Base-by-base conservation (phyloP, 768 basidiomycete species). In the Suillus decipiens region DNA sequence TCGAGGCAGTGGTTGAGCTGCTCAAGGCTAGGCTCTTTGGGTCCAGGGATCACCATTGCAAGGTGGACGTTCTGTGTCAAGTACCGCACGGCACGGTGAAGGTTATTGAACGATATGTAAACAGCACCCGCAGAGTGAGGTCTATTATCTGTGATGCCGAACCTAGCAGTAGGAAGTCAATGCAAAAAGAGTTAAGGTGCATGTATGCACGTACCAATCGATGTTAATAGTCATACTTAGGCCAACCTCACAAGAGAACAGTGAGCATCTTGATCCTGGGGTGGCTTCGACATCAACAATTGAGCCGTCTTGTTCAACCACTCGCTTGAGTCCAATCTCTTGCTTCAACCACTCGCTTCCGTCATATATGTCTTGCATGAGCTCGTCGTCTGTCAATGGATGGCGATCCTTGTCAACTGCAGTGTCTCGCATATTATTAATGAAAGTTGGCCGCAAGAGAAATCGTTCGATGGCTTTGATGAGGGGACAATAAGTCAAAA, bases 11-110 rank as follows among this genome's bases (percentile, higher is more conserved):
- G 73, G 37, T 81, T 78, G 9, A 78, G 62, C 47, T 79, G 62
- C 0, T 67, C 63, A 3, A 65, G 51, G 11, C 64, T 59, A 0
- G 80, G 78, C 31, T 78, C 70, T 5, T 68, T 61, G 0, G 78
- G 79, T 0, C 78, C 75, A 11, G 78, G 77, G 17, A 78, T 75
- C 37, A 78, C 64, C 0, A 70, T 77, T 1, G 67, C 74, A 0
- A 78, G 65, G 59, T 70, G 78, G 62, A 81, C 70, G 64, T 82
- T 78, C 42, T 78, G 72, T 3, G 64, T 62, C 3, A 71, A 68
- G 63, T 76, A 78, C 12, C 74, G 71, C 4, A 75, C 59, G 28
- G 72, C 63, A 2, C 64, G 72, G 10, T 78, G 79, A 4, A 81
- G 69, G 60, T 79, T 79, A n/a, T 50, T 36, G 60, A 48, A 61